phyloP scores from a whole-genome alignment of 768 basidiomycete genomes.

The Mycena epipterygia region DNA sequence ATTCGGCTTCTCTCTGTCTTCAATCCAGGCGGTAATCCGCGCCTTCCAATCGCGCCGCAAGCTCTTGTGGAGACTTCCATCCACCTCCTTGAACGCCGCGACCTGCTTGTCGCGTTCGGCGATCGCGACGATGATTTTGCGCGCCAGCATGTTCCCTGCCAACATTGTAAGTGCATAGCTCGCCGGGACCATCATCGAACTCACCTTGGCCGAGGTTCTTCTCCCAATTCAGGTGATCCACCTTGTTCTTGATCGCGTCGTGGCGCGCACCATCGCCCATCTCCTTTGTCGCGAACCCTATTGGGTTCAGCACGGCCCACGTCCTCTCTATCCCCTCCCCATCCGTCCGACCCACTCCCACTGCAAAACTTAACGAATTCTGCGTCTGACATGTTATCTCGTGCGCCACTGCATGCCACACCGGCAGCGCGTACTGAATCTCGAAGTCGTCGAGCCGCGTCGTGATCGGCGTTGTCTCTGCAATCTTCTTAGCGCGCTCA shows the following conservation, averaged over 20 bases:
- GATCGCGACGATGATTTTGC: conserved; percentile 24
- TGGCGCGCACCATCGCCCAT: conserved; percentile 43
- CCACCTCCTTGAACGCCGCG: neutral
- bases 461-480: neutral
- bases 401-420: conserved; percentile 39
- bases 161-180: neutral
- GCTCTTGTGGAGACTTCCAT: neutral
- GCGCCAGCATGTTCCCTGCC: conserved; percentile 7
- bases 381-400: conserved; percentile 26
- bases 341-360: conserved; percentile 31
- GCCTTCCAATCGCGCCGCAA: neutral
- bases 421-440: conserved; percentile 26
- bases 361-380: conserved; percentile 32
- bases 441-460: neutral
- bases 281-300: conserved; percentile 45
- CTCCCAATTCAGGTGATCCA: conserved; percentile 38
- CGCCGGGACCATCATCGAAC: neutral
- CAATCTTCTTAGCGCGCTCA: conserved; percentile 2
- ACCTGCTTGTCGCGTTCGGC: conserved; percentile 21
- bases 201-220: conserved; percentile 28
- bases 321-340: conserved; percentile 40
- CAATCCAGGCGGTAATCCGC: neutral
- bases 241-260: conserved; percentile 45
- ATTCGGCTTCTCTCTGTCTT: neutral
- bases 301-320: conserved; percentile 45